A percentile compares a stretch with the other conserved stretches of the same genome.
phyloP scores from a whole-genome alignment of 75 land plant genomes.

The Selaginella tamariscina region DNA sequence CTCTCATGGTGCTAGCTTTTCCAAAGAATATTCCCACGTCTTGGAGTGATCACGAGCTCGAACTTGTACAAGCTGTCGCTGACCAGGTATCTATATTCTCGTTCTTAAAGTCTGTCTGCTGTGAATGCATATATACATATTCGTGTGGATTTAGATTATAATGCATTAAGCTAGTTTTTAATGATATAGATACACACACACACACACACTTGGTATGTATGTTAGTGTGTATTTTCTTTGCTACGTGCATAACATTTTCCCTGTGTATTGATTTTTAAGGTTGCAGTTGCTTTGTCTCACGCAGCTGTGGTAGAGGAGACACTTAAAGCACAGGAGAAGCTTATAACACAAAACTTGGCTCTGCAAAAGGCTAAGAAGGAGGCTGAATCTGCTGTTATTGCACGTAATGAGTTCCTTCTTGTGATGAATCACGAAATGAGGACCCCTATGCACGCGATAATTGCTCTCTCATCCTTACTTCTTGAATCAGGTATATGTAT shows the following conservation, averaged over 20 bases:
- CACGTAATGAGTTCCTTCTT: constrained; percentile 35
- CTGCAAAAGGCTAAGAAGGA: constrained; percentile 31
- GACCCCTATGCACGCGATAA: constrained; percentile 40
- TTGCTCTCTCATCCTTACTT: constrained; percentile 30
- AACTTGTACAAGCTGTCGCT: neutral
- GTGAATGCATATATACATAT: neutral
- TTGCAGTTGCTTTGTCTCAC: constrained; percentile 48
- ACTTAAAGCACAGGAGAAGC: constrained; percentile 23
- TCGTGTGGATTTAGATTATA: neutral
- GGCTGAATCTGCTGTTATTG: constrained; percentile 35
- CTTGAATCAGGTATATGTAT: constrained; percentile 23
- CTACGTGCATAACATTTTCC: neutral
- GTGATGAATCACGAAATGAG: constrained; percentile 51
- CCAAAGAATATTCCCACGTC: neutral
- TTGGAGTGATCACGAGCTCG: neutral
- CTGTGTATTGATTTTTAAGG: constrained; percentile 15
- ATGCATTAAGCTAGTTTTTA: neutral
- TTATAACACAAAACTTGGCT: constrained; percentile 31
- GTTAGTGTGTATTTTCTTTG: neutral
- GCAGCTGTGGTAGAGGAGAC: constrained; percentile 44
- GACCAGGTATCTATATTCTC: neutral
- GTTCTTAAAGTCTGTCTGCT: neutral
- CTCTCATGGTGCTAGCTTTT: neutral
- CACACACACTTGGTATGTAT: neutral
- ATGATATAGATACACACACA: neutral